Percentiles rank a stretch among this genome's conserved stretches.
These are phyloP conservation scores for Fusarium falciforme DNA, from an alignment of 2,329 filamentous ascomycete species.

Conservation along the genomic window DNA sequence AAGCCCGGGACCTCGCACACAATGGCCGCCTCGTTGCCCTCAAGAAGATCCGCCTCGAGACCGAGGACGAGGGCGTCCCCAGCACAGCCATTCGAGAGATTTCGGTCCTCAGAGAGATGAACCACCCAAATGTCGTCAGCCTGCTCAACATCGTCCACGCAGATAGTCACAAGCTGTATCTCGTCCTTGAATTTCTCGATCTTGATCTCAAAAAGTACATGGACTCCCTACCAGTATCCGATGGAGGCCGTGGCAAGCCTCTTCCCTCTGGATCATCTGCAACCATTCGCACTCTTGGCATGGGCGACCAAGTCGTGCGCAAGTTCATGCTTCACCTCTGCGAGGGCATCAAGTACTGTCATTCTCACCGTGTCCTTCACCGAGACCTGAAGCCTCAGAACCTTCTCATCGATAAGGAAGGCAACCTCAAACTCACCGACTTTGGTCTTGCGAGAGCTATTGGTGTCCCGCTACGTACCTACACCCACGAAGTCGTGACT, in stretches of 20 bases:
- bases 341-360: conserved; percentile 87
- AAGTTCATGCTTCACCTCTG: conserved; percentile 93
- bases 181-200: conserved; percentile 93
- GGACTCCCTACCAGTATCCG: conserved; percentile 86
- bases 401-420: conserved; percentile 84
- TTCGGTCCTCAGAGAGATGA: conserved; percentile 93
- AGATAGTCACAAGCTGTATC: conserved; percentile 94
- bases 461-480: conserved; percentile 89
- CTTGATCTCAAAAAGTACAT: conserved; percentile 96
- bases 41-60: conserved; percentile 96
- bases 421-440: conserved; percentile 90
- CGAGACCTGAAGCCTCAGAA: conserved; percentile 93
- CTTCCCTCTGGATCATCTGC: conserved; percentile 79
- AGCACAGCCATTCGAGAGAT: conserved; percentile 95
- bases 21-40: conserved; percentile 87
- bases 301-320: conserved; percentile 85
- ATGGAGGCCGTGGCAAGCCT: conserved; percentile 86
- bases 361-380: conserved; percentile 87
- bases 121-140: conserved; percentile 87
- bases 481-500: conserved; percentile 95
- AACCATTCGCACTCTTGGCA: conserved; percentile 67
- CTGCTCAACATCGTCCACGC: conserved; percentile 94
- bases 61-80: conserved; percentile 93
- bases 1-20: conserved; percentile 86
- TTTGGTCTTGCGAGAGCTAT: conserved; percentile 92